phyloP scores from a whole-genome alignment of 2,329 filamentous ascomycete species.

The Byssoonygena ceratinophila region DNA sequence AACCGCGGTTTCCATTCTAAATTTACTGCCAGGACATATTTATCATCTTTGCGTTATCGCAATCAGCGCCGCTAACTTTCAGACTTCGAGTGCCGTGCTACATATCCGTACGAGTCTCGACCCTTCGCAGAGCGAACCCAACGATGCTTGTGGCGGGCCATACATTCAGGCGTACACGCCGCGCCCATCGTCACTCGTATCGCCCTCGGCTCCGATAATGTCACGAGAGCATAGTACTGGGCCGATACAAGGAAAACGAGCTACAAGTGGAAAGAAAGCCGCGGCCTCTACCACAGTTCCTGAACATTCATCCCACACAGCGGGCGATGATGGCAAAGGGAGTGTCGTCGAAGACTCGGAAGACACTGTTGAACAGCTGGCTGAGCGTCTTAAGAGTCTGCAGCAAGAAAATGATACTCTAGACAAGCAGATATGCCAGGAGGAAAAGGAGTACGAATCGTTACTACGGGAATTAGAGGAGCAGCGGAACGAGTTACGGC shows the following conservation, averaged over 20 bases:
- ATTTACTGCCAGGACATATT: constrained; percentile 73
- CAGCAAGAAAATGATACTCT: constrained; percentile 75
- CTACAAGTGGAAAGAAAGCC: constrained; percentile 57
- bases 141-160: constrained; percentile 27
- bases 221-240: constrained; percentile 55
- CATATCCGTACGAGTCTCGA: constrained; percentile 64
- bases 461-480: constrained; percentile 57
- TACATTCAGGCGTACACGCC: constrained; percentile 46
- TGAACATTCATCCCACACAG: constrained; percentile 29
- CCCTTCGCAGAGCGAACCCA: constrained; percentile 27
- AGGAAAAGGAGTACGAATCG: constrained; percentile 60
- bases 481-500: constrained; percentile 68
- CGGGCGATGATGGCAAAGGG: constrained; percentile 32
- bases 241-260: constrained; percentile 47
- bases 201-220: constrained; percentile 52
- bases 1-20: constrained; percentile 81
- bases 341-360: constrained; percentile 45
- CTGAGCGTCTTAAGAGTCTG: constrained; percentile 66
- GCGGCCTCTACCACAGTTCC: constrained; percentile 58
- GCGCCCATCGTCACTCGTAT: constrained; percentile 45
- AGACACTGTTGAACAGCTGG: constrained; percentile 64
- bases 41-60: constrained; percentile 92
- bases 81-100: constrained; percentile 75
- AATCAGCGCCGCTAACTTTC: constrained; percentile 83
- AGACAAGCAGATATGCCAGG: constrained; percentile 54